phyloP scores from a whole-genome alignment of 768 basidiomycete genomes.

The Trametes villosa region DNA sequence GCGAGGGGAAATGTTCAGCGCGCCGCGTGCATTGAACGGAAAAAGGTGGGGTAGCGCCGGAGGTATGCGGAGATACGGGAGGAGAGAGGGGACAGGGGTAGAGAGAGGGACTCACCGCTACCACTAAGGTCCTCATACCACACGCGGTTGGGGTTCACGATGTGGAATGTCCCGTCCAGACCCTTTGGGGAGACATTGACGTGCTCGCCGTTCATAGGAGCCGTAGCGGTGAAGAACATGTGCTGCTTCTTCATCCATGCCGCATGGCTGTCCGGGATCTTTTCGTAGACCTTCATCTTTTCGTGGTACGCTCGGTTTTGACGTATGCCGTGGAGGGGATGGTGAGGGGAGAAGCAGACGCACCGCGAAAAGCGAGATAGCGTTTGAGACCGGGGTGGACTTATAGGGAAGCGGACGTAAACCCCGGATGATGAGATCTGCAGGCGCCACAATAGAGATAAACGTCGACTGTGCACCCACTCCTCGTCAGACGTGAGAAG shows the following conservation, averaged over 20 bases:
- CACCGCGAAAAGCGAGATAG: background rate
- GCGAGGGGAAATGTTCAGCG: background rate
- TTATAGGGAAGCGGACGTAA: too few species aligned
- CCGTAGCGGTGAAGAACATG: slow-evolving; percentile 72
- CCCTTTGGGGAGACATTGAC: slow-evolving; percentile 74
- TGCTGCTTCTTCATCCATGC: slow-evolving; percentile 65
- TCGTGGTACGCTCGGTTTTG: background rate
- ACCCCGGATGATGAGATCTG: too few species aligned
- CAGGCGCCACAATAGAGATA: too few species aligned
- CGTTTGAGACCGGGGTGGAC: too few species aligned
- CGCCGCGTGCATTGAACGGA: too few species aligned
- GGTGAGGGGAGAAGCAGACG: background rate
- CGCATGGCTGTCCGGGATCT: slow-evolving; percentile 55
- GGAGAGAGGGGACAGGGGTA: background rate
- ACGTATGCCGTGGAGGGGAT: background rate
- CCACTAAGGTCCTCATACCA: slow-evolving; percentile 81
- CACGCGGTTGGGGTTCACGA: slow-evolving; percentile 53
- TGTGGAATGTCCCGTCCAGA: slow-evolving; percentile 59
- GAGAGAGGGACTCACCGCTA: slow-evolving; percentile 51
- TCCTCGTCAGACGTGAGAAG: too few species aligned
- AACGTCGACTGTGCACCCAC: too few species aligned
- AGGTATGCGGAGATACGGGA: too few species aligned
- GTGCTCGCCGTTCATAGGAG: slow-evolving; percentile 56
- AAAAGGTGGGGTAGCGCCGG: too few species aligned
- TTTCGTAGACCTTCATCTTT: slow-evolving; percentile 62